Base-by-base conservation (phyloP, 768 basidiomycete species). In the Rhizopogon salebrosus region DNA sequence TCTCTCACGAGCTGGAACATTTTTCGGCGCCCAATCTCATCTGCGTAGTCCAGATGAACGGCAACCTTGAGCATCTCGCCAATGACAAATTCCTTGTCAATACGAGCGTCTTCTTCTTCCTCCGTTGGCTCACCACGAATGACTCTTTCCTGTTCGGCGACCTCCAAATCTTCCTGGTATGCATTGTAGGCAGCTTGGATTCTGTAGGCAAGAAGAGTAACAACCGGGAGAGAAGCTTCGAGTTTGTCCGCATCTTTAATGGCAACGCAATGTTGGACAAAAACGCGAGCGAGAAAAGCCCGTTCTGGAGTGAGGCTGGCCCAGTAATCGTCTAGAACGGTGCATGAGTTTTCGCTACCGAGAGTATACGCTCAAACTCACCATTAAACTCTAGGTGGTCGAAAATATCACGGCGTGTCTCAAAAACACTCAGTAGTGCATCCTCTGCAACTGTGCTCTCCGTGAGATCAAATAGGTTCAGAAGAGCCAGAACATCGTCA, bases 11-110 rank as follows among this genome's bases (percentile, higher is more conserved):
- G 83, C 46, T 81, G 76, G 61, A 89, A 89, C 86, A 94, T 93
- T 69, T 88, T 89, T 54, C 92, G 72, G 54, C 92, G 72, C 3
- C 95, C 95, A 54, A 88, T 89, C 67, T 97, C 93, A 70, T 98
- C 95, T 0, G 85, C 80, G 60, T 95, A 98, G 67, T 98, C 95
- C 24, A 93, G 73, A 55, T 87, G 80, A 3, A 87, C 76, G 0
- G 90, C 89, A 27, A 95, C 71, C 59, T 77, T 80, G 22, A 97
- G 77, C 66, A 98, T 77, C 67, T 98, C 92, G 0, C 81, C 75
- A n/a, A 95, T 75, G 6, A 92, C 71, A 52, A 89, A 84, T 60
- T 86, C 84, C 34, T 72, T 76, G 24, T 80, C 76, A 3, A 73
- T 58, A 14, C 68, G 70, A 36, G 73, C 74, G 9, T 85, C 82